phyloP scores from a whole-genome alignment of 2,329 filamentous ascomycete genomes.

The Xylaria sp. region DNA sequence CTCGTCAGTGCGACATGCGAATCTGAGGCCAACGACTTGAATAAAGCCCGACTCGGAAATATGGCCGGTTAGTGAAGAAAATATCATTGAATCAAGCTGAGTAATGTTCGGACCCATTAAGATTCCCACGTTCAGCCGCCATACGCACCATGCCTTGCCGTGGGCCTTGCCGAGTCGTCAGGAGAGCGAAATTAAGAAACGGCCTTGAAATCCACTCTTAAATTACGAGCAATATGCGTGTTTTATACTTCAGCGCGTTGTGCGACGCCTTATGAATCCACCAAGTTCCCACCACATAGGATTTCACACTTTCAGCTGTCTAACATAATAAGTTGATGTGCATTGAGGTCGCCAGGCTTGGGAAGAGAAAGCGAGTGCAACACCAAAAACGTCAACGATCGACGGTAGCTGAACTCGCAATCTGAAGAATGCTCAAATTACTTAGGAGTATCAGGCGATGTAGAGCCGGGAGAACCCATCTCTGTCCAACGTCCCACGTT shows the following conservation, averaged over 20 bases:
- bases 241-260: background rate
- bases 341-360: conserved; percentile 11
- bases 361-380: conserved; percentile 21
- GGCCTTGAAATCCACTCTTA: too few relatives aligned
- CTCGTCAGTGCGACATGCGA: background rate
- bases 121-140: background rate
- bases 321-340: background rate
- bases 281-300: background rate
- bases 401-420: conserved; percentile 17
- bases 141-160: conserved; percentile 1
- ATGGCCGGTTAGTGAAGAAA: background rate
- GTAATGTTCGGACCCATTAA: background rate
- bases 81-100: background rate
- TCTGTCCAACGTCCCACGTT: background rate
- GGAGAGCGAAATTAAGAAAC: conserved; percentile 22
- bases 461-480: background rate
- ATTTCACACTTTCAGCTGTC: background rate
- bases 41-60: background rate
- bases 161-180: conserved; percentile 17
- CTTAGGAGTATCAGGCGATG: background rate
- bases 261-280: background rate
- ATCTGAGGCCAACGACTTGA: background rate
- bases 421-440: conserved; percentile 1
- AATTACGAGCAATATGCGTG: background rate
- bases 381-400: conserved; percentile 16